Evolutionary conservation across 2,329 filamentous ascomycete genomes (phyloP), one percentile per base, ranked within the genome.

Genomic region (Talaromyces verruculosus): DNA sequence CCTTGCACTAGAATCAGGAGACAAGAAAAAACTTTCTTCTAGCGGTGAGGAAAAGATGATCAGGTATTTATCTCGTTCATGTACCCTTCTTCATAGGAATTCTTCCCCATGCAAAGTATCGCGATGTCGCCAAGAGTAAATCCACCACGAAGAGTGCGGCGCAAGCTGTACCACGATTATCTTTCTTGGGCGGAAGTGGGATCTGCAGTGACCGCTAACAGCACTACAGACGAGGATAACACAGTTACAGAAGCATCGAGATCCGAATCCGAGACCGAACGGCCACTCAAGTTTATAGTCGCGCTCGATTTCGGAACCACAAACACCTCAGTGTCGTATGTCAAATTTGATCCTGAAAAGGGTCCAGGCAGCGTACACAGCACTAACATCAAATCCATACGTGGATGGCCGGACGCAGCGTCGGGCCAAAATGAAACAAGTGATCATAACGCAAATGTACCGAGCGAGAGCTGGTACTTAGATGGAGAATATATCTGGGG

Each of bases 331-430:
- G 45, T 62, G 19, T 62, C 60, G 2, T 62, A 51, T 7, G 2
- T 41, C 60, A 62, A 62, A 17, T 62, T 62, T 19, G 19, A 62
- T 10, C 28, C 60, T n/a, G 35, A 45, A 15, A 62, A 62, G 11
- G 10, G 10, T 33, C 45, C 47, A 17, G 2, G 25, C 11, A 25
- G 22, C 22, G 7, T 53, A 35, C 43, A 7, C n/a, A 13, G 33
- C 22, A 3, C 6, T 30, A n/a, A 39, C 2, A 62, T 62, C 33
- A 39, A n/a, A 2, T 62, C 60, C 11, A 47, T 62, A 17, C 13
- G 28, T 2, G 5, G 10, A 19, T 62, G 60, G 60, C 60, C 60
- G 5, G 33, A 53, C 11, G 19, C 45, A n/a, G 8, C 30, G 11
- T 51, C 47, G 5, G 4, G 30, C 3, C 25, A 33, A 11, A 30